A percentile compares a stretch with the other conserved stretches of the same genome.
phyloP scores from a whole-genome alignment of 1,284 basidiomycete genomes.

The Rhizoctonia solani region DNA sequence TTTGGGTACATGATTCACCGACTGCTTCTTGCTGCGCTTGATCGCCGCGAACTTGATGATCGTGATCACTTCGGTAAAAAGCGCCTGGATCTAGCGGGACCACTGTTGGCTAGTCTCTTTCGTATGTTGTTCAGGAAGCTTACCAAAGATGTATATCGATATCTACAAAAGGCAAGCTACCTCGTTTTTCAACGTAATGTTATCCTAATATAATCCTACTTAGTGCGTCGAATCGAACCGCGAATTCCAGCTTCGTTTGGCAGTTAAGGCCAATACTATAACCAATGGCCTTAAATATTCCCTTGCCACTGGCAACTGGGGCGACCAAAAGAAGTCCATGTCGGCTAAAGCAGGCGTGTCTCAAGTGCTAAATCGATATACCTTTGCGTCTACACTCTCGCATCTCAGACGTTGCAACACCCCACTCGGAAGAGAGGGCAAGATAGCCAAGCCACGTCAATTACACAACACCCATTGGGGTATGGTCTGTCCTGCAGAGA shows the following conservation, averaged over 20 bases:
- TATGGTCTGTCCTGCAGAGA: constrained; percentile 99
- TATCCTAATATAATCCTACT: constrained; percentile 35
- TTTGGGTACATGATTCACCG: constrained; percentile 99
- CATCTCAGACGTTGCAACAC: constrained; percentile 98
- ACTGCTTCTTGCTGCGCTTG: constrained; percentile 88
- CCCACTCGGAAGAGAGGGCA: constrained; percentile 96
- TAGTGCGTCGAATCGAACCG: constrained; percentile 97
- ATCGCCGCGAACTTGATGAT: constrained; percentile 95
- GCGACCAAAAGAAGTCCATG: constrained; percentile 98
- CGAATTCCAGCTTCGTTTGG: constrained; percentile 89
- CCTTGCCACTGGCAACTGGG: constrained; percentile 99
- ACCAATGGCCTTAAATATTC: constrained; percentile 99
- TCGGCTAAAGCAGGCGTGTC: constrained; percentile 97
- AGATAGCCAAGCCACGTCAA: constrained; percentile 99
- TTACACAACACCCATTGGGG: constrained; percentile 99
- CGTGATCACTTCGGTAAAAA: constrained; percentile 99
- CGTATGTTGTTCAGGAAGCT: constrained; percentile 97
- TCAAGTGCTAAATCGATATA: constrained; percentile 98
- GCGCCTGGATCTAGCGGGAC: constrained; percentile 93
- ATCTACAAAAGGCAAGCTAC: constrained; percentile 84
- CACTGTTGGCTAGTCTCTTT: constrained; percentile 93
- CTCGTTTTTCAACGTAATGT: constrained; percentile 9
- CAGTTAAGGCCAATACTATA: constrained; percentile 95
- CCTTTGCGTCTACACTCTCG: constrained; percentile 96
- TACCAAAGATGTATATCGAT: constrained; percentile 95